These are phyloP conservation scores for Suhomyces prunicola DNA, from an alignment of 805 yeast species.

Conservation along the genomic window DNA sequence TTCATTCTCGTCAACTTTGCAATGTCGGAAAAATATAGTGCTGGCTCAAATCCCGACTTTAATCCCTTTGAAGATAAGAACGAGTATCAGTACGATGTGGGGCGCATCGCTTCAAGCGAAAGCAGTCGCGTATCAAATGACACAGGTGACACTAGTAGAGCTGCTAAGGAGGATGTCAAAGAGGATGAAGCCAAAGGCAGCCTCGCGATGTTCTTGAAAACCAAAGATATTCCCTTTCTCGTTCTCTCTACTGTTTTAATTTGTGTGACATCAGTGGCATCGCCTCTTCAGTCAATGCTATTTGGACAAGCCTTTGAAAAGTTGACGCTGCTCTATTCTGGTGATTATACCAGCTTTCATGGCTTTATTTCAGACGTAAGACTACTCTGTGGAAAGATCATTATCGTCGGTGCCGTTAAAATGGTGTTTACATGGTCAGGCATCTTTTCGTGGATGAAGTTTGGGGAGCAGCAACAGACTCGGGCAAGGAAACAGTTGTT, in stretches of 20 bases:
- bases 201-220: slow-evolving; percentile 20
- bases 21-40: neutral
- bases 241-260: slow-evolving; percentile 35
- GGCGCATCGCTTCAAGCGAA: neutral
- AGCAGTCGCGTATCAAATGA: neutral
- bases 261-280: slow-evolving; percentile 49
- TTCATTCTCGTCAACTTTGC: neutral
- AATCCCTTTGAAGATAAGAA: neutral
- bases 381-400: slow-evolving; percentile 29
- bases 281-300: slow-evolving; percentile 60
- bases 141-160: neutral
- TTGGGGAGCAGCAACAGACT: slow-evolving; percentile 70
- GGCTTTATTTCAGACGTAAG: slow-evolving; percentile 29
- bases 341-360: slow-evolving; percentile 22
- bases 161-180: too few relatives aligned
- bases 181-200: neutral
- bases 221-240: slow-evolving; percentile 19
- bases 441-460: slow-evolving; percentile 56
- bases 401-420: slow-evolving; percentile 30
- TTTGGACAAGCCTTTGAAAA: slow-evolving; percentile 60
- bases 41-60: neutral
- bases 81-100: neutral
- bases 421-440: slow-evolving; percentile 48
- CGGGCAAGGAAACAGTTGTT: slow-evolving; percentile 51
- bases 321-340: slow-evolving; percentile 26